Evolutionary conservation across 768 basidiomycete species (phyloP), one percentile per base, ranked within the genome.

Genomic region (Glaciozyma martinii): DNA sequence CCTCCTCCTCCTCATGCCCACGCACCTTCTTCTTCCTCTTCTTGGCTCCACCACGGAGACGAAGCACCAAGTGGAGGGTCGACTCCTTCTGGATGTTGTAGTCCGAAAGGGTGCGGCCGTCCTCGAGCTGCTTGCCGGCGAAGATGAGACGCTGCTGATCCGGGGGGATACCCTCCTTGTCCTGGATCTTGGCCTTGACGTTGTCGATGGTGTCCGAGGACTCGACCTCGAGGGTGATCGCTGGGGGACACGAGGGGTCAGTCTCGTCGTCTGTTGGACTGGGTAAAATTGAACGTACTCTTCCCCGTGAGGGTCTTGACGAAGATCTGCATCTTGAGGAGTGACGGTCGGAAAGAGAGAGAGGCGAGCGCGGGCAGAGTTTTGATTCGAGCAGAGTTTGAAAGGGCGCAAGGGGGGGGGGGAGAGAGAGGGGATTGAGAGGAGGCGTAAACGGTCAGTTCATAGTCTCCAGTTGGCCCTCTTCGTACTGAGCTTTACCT

Each of bases 41-140:
- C 86, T 97, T 97, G 72, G 86, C 91, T 84, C 95, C 95, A 83
- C 95, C 95, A 80, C 93, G 90, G 60, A 99, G 88, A 75, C 95
- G 88, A 66, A 98, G 86, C 71, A 98, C 94, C 71, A 98, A 79
- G 80, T 98, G 94, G 65, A 99, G 88, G 67, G 94, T 98, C 40
- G 92, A 95, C 81, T 98, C 94, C 84, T 97, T 97, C 81, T 98
- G 95, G 76, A 99, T 94, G 82, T 94, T 93, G 76, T 93, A 93
- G 81, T 91, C 90, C 77, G 80, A 87, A 67, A 92, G 86, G 67
- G 89, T 98, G 78, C 92, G 88, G 69, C 95, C 95, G 80, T 99
- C 95, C 81, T 98, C 94, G 73, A 99, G 87, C 79, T 97, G 94
- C 81, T 99, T 97, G 73, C 94, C 94, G 60, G 94, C 94, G 77